phyloP scores from a whole-genome alignment of 2,329 filamentous ascomycete genomes.

The Chrysoporthe austroafricana region DNA sequence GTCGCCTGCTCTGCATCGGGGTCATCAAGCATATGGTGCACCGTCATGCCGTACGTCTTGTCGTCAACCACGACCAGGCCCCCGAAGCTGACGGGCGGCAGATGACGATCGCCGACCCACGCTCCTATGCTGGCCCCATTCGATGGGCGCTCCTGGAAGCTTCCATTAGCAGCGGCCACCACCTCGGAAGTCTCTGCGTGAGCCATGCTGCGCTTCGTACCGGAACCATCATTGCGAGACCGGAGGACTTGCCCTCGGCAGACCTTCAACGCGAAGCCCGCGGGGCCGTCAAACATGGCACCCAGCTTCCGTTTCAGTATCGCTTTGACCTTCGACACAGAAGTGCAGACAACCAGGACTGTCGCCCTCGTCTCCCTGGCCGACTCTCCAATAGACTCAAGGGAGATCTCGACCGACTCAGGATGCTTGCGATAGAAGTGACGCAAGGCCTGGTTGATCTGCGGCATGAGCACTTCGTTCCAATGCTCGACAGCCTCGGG shows the following conservation, averaged over 20 bases:
- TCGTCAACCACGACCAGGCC: constrained; percentile 85
- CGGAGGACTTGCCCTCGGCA: constrained; percentile 70
- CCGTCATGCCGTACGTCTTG: constrained; percentile 89
- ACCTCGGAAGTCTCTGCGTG: constrained; percentile 38
- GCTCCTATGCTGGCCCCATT: constrained; percentile 94
- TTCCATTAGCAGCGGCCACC: constrained; percentile 64
- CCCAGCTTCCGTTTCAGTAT: constrained; percentile 72
- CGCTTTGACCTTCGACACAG: constrained; percentile 71
- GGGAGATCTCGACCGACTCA: constrained; percentile 78
- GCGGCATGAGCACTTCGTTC: constrained; percentile 72
- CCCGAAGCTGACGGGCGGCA: constrained; percentile 89
- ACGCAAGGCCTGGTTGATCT: constrained; percentile 72
- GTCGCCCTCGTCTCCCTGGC: constrained; percentile 70
- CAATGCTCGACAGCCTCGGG: constrained; percentile 70
- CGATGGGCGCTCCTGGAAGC: constrained; percentile 75
- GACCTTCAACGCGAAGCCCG: constrained; percentile 70
- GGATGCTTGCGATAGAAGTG: constrained; percentile 73
- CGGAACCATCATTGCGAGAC: constrained; percentile 53
- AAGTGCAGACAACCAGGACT: constrained; percentile 77
- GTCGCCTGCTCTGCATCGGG: constrained; percentile 47
- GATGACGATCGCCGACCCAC: constrained; percentile 80
- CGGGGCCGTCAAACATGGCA: constrained; percentile 64
- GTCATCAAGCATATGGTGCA: constrained; percentile 92
- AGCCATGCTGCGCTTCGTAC: constrained; percentile 45
- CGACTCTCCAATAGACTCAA: constrained; percentile 74